These are phyloP conservation scores for Nakaseomyces glabratus DNA, from an alignment of 1,139 yeast genomes.

Conservation along the genomic window DNA sequence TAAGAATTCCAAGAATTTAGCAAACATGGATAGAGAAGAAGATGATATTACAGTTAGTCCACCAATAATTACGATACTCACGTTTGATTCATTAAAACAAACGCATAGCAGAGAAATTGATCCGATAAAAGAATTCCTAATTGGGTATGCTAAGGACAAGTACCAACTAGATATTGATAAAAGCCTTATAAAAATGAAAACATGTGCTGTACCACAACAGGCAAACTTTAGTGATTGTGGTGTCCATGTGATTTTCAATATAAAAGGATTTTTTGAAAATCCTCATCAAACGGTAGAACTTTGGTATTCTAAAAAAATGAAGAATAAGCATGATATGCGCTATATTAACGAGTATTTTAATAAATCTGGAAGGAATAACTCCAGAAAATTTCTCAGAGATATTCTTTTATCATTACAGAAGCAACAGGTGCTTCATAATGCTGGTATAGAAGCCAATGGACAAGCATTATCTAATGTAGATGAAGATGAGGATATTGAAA, in stretches of 20 bases:
- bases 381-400: constrained; percentile 34
- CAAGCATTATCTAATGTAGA: constrained; percentile 14
- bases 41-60: constrained; percentile 15
- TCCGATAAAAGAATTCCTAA: constrained; percentile 56
- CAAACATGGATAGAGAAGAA: constrained; percentile 7
- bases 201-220: constrained; percentile 71
- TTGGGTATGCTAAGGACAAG: constrained; percentile 61
- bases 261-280: constrained; percentile 51
- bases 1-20: constrained; percentile 9
- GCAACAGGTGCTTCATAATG: constrained; percentile 31
- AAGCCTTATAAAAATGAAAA: constrained; percentile 36
- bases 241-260: constrained; percentile 76
- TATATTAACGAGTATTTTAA: constrained; percentile 30
- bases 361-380: constrained; percentile 31
- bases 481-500: constrained; percentile 28
- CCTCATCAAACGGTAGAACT: constrained; percentile 42
- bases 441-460: background rate
- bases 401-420: constrained; percentile 32
- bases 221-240: constrained; percentile 94
- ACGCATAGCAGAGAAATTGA: constrained; percentile 45
- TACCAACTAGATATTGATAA: constrained; percentile 41
- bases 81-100: constrained; percentile 70
- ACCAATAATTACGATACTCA: constrained; percentile 46
- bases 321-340: constrained; percentile 18
- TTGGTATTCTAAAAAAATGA: constrained; percentile 37